Conservation (phyloP, 768 basidiomycete genomes). For the Agrocybe chaxingu region DNA sequence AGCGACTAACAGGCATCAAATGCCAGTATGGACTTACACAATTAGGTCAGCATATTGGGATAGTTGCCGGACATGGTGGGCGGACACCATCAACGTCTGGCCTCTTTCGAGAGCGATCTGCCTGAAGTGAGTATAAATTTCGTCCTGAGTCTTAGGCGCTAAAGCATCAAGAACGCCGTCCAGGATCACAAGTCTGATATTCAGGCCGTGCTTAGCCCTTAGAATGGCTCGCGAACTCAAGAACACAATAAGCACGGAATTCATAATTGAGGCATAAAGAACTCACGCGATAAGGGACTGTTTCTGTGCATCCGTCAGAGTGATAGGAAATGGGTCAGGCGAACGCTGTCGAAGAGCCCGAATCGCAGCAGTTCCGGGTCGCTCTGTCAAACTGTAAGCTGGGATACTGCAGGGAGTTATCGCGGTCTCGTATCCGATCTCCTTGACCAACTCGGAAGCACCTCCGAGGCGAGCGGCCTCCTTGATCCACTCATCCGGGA, state of each 20-base stretch:
- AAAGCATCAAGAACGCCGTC: slow-evolving; percentile 52
- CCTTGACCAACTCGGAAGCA: slow-evolving; percentile 23
- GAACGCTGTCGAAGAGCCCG: slow-evolving; percentile 23
- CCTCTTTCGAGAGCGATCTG: slow-evolving; percentile 26
- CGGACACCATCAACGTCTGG: slow-evolving; percentile 48
- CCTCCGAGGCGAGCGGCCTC: too few relatives aligned
- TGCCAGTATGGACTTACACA: slow-evolving; percentile 32
- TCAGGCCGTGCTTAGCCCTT: slow-evolving; percentile 21
- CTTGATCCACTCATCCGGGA: slow-evolving; percentile 11
- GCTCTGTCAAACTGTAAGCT: slow-evolving; percentile 25
- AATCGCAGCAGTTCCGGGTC: slow-evolving; percentile 22
- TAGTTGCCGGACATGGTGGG: slow-evolving; percentile 41
- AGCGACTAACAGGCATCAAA: slow-evolving; percentile 4
- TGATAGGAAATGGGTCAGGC: slow-evolving; percentile 14
- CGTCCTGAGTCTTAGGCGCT: slow-evolving; percentile 46
- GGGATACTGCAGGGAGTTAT: slow-evolving; percentile 26
- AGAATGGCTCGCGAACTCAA: slow-evolving; percentile 40
- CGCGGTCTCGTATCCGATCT: slow-evolving; percentile 32
- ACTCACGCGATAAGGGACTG: too few relatives aligned
- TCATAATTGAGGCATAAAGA: too few relatives aligned
- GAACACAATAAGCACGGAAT: too few relatives aligned
- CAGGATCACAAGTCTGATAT: slow-evolving; percentile 41
- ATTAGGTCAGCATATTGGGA: slow-evolving; percentile 45
- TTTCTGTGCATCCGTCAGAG: slow-evolving; percentile 21
- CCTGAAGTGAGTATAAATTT: slow-evolving; percentile 35